Base-by-base conservation (phyloP, 179 eudicot species). In the Vitellaria paradoxa region DNA sequence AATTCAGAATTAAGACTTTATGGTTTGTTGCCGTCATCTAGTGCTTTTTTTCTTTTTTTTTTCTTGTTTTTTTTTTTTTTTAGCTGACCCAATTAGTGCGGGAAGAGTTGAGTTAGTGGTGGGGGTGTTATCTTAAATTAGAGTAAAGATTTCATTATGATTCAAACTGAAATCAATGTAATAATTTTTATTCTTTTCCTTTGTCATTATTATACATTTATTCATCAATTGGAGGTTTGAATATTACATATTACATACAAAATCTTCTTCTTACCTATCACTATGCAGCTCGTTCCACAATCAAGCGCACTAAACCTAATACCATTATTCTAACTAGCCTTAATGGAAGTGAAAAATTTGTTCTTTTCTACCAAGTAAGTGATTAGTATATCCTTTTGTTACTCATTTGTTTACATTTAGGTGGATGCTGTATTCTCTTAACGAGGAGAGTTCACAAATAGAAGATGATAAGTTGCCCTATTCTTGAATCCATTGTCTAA, bases 301-400 rank as follows among this genome's bases (percentile, higher is more conserved):
- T 89, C 85, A 95, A 89, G 86, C 91, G 91, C 50, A 86, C 83
- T 78, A 81, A 88, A 66, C 85, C 90, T n/a, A 91, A 93, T 82
- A 95, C 97, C 61, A 78, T 95, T 77, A 89, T 95, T 56, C 86
- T 95, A 68, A 88, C 91, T 79, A 97, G 99, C 77, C 88, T 95
- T 65, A 85, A 84, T 86, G 99, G 97, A 80, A 86, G 99, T 79
- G 97, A 97, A 46, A 95, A 93, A 77, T 93, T 97, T 80, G 90
- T 90, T 78, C 88, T 93, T 67, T 95, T 87, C 77, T 90, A 90
- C 79, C 97, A 91, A 91, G 99, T 95, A 79, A 88, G 79, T 18
- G 10, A 17, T 47, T 7, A 7, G 7, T 6, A 30, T 30, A 8
- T 13, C 64, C 9, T 26, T 76, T 63, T 14, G 6, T 17, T 60